Conservation (phyloP, 177 flowering plant genomes). For the Vitis hybrid region DNA sequence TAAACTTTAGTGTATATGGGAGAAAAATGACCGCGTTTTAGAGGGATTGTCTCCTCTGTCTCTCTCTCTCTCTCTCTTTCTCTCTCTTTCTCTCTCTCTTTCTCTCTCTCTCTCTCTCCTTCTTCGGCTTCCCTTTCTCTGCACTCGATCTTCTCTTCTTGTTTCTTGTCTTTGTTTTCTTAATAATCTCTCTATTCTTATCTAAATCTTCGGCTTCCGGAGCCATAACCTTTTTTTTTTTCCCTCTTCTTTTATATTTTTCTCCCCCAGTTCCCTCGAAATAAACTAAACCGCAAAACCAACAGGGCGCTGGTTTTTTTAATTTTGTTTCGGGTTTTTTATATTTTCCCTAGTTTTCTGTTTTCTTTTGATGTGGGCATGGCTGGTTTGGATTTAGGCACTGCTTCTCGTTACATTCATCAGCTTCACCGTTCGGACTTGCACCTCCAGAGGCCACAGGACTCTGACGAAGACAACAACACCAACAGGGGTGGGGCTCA, state of each 20-base stretch:
- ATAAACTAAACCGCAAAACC: constrained; percentile 15
- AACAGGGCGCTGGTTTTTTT: constrained; percentile 15
- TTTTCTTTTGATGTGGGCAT: constrained; percentile 44
- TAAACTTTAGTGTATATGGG: constrained; percentile 16
- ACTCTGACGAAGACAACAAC: constrained; percentile 33
- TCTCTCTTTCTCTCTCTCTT: constrained; percentile 2
- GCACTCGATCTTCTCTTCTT: constrained; percentile 17
- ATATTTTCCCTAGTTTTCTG: constrained; percentile 25
- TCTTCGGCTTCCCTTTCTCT: constrained; percentile 26
- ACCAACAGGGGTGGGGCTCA: constrained; percentile 24
- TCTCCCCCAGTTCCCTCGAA: constrained; percentile 15
- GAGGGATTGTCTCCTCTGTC: constrained; percentile 18
- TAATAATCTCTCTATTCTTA: not conserved
- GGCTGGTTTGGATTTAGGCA: constrained; percentile 85
- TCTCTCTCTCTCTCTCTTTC: constrained; percentile 4
- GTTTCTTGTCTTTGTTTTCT: not conserved
- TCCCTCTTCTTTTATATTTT: constrained; percentile 4
- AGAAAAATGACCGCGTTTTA: constrained; percentile 35
- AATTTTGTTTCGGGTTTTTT: constrained; percentile 15
- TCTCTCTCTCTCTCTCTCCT: constrained; percentile 7
- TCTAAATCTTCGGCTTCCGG: constrained; percentile 23
- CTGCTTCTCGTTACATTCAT: constrained; percentile 55
- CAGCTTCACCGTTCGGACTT: constrained; percentile 48
- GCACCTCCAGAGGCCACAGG: constrained; percentile 39
- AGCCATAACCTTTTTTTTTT: constrained; percentile 16